These are phyloP conservation scores for Wickerhamiella kurtzmanii DNA, from an alignment of 805 yeast genomes.

Conservation along the genomic window DNA sequence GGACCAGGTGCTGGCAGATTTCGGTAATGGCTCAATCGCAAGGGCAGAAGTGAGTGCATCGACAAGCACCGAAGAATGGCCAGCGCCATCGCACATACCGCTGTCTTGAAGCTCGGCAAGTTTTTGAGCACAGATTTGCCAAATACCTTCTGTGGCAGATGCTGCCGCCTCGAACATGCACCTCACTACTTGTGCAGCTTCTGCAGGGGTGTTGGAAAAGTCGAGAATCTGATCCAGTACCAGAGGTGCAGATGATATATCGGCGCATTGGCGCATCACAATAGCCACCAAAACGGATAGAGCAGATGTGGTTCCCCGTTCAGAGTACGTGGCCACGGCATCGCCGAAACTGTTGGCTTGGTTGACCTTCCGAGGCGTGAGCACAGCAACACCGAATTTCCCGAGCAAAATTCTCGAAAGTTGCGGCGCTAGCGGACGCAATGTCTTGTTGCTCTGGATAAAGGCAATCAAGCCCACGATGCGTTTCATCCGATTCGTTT, in stretches of 20 bases:
- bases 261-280: background rate
- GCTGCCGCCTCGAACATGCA: background rate
- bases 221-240: background rate
- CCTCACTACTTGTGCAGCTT: background rate
- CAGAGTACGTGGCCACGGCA: background rate
- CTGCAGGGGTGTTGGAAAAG: background rate
- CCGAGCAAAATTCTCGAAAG: background rate
- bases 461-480: background rate
- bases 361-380: background rate
- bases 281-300: background rate
- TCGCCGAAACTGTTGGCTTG: background rate
- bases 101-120: background rate
- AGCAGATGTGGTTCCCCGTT: background rate
- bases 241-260: background rate
- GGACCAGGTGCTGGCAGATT: background rate
- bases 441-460: background rate
- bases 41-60: conserved; percentile 1
- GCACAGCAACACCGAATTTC: background rate
- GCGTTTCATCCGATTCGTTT: background rate
- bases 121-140: background rate
- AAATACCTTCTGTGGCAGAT: background rate
- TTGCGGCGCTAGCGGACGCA: background rate
- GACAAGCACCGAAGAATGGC: background rate
- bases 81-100: background rate
- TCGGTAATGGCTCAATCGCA: background rate